Conservation (phyloP, 331 rosid species). For the Stylosanthes scabra region DNA sequence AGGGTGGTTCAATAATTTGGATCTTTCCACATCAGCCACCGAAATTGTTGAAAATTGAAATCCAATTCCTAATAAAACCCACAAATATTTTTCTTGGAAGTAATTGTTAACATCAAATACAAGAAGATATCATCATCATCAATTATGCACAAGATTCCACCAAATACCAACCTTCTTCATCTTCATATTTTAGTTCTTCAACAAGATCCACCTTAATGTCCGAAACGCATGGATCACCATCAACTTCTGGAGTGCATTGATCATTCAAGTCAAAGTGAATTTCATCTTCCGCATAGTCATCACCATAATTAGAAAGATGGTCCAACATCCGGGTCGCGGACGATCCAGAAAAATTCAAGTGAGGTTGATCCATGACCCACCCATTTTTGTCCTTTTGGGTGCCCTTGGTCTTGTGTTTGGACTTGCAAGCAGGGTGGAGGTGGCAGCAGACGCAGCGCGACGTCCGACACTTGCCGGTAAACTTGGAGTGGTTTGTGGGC, state of each 20-base stretch:
- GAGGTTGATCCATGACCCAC: slow-evolving; percentile 45
- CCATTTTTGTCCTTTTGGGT: slow-evolving; percentile 49
- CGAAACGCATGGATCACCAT: slow-evolving; percentile 30
- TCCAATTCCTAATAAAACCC: no score
- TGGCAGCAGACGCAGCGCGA: slow-evolving; percentile 57
- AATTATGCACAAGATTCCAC: slow-evolving; percentile 44
- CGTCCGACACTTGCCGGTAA: slow-evolving; percentile 70
- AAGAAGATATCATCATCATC: background rate
- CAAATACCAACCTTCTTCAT: slow-evolving; percentile 59
- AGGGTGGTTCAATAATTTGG: background rate
- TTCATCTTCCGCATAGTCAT: slow-evolving; percentile 31
- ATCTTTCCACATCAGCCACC: background rate
- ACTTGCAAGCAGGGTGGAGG: slow-evolving; percentile 59
- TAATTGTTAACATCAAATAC: background rate
- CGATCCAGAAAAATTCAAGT: slow-evolving; percentile 27
- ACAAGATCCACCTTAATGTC: slow-evolving; percentile 47
- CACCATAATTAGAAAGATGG: slow-evolving; percentile 8
- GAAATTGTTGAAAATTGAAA: background rate
- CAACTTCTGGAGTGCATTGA: slow-evolving; percentile 18
- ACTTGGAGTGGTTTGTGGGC: slow-evolving; percentile 86
- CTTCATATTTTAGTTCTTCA: slow-evolving; percentile 39
- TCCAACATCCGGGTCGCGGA: slow-evolving; percentile 56
- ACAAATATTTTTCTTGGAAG: background rate
- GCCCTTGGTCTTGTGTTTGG: slow-evolving; percentile 72
- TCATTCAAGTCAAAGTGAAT: slow-evolving; percentile 1